A percentile compares a stretch with the other conserved stretches of the same genome.
Conservation (phyloP, 768 basidiomycete genomes). For the Paxillus involutus region DNA sequence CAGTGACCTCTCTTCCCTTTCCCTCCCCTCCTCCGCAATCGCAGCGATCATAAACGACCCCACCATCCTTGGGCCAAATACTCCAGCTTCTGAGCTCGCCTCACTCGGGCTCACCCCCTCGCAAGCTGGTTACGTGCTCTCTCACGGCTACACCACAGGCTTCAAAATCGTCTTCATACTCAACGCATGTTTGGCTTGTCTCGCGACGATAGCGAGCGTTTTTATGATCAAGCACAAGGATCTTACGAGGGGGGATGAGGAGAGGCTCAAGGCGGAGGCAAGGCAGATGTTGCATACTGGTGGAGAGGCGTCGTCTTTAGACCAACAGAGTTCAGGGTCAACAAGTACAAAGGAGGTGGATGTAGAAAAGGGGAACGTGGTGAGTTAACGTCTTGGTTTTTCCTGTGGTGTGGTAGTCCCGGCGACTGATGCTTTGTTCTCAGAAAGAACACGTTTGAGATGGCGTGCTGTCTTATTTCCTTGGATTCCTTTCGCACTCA, state of each 20-base stretch:
- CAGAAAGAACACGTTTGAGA: background rate
- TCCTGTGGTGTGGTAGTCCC: background rate
- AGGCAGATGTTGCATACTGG: slow-evolving; percentile 8
- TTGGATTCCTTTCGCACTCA: no score
- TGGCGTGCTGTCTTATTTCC: slow-evolving; percentile 2
- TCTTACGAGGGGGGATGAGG: slow-evolving; percentile 57
- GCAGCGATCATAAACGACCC: slow-evolving; percentile 51
- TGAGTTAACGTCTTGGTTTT: background rate
- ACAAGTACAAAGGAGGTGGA: background rate
- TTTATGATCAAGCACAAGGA: slow-evolving; percentile 64
- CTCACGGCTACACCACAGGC: slow-evolving; percentile 54
- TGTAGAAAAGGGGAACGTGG: background rate
- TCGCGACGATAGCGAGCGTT: slow-evolving; percentile 55
- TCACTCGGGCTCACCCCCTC: slow-evolving; percentile 36
- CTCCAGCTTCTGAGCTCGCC: slow-evolving; percentile 32
- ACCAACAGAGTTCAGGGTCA: background rate
- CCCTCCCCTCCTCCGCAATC: slow-evolving; percentile 38
- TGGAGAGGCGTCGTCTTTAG: background rate
- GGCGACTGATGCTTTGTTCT: background rate
- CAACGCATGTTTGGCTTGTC: slow-evolving; percentile 52
- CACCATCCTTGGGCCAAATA: slow-evolving; percentile 29
- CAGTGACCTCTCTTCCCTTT: slow-evolving; percentile 37
- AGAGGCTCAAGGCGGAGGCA: slow-evolving; percentile 43
- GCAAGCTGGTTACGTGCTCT: slow-evolving; percentile 42
- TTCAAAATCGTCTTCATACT: slow-evolving; percentile 62